Evolutionary conservation across 1,139 yeast genomes (phyloP), one percentile per base, ranked within the genome.

Genomic region (Candida sanyaensis): DNA sequence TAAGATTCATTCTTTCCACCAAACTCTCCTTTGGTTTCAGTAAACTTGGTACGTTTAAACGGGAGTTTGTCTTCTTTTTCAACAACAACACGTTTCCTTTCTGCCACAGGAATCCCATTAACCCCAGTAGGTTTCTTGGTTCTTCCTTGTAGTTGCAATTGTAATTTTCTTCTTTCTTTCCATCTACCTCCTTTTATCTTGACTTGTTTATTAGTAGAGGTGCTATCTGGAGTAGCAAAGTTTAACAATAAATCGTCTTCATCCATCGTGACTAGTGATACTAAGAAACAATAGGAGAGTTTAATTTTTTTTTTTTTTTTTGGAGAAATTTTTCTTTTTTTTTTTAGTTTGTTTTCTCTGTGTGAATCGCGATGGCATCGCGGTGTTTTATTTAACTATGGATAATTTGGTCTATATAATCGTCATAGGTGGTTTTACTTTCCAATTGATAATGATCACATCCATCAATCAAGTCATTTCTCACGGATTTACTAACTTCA

Each of bases 191-290:
- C 93, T 6, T 78, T 72, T 5, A 80, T 73, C 55, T 82, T 84
- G 6, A 50, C 40, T 53, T 50, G 39, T 42, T 13, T 30, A 45
- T 41, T 45, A 12, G 51, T 52, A 0, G 49, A 45, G 0, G 57
- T 45, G n/a, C 56, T 49, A 9, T 66, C 62, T 11, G 71, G 71
- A 5, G 72, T 64, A 40, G 83, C 77, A 61, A 88, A 84, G 63
- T 88, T 88, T 58, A 88, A 66, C 57, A 87, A 63, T 61, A 86
- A 62, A 9, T 87, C 93, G 63, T 83, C 88, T 64, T 86, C 92
- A 26, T 65, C 71, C 45, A 62, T 65, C 56, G 50, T 53, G 21
- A 17, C 21, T 17, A 17, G 21, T 17, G 21, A 17, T 17, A 17
- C 21, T 17, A 17, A 2, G 3, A 17, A 17, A 17, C 21, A 17